phyloP scores from a whole-genome alignment of 1,284 basidiomycete genomes.

The Ceratobasidium sp. region DNA sequence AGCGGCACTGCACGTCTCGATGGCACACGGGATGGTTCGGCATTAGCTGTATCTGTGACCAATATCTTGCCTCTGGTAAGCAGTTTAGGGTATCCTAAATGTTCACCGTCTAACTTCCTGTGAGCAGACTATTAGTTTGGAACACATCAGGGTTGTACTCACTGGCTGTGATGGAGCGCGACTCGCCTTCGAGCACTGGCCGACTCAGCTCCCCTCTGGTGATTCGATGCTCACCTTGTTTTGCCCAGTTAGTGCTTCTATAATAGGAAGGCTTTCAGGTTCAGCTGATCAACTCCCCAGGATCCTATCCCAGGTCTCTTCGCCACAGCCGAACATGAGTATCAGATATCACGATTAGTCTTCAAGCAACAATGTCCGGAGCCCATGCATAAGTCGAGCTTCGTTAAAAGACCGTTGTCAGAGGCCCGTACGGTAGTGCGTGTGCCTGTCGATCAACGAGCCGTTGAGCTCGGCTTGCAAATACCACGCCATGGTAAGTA shows the following conservation, averaged over 20 bases:
- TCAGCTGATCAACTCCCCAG: constrained; percentile 60
- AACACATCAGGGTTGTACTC: constrained; percentile 59
- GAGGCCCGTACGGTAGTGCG: constrained; percentile 58
- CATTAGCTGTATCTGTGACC: constrained; percentile 68
- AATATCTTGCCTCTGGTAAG: constrained; percentile 83
- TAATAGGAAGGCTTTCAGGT: background rate
- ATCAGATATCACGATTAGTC: constrained; percentile 69
- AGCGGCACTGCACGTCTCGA: constrained; percentile 64
- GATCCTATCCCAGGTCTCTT: constrained; percentile 75
- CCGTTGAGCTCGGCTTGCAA: constrained; percentile 71
- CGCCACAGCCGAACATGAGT: constrained; percentile 71
- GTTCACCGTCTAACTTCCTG: background rate
- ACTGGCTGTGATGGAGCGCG: constrained; percentile 43
- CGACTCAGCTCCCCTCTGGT: constrained; percentile 62
- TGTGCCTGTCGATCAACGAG: constrained; percentile 71
- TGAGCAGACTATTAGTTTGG: constrained; percentile 53
- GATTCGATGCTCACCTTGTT: constrained; percentile 69
- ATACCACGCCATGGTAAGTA: constrained; percentile 73
- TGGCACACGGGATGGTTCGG: constrained; percentile 74
- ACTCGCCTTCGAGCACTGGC: constrained; percentile 2
- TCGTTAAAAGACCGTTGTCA: constrained; percentile 4
- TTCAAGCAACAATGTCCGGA: constrained; percentile 60
- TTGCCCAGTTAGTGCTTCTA: constrained; percentile 72
- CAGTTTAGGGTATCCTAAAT: constrained; percentile 44
- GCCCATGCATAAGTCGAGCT: background rate